A percentile compares a stretch with the other conserved stretches of the same genome.
Evolutionary conservation across 2,329 filamentous ascomycete species (phyloP).

Genomic region (Alternaria rosae): DNA sequence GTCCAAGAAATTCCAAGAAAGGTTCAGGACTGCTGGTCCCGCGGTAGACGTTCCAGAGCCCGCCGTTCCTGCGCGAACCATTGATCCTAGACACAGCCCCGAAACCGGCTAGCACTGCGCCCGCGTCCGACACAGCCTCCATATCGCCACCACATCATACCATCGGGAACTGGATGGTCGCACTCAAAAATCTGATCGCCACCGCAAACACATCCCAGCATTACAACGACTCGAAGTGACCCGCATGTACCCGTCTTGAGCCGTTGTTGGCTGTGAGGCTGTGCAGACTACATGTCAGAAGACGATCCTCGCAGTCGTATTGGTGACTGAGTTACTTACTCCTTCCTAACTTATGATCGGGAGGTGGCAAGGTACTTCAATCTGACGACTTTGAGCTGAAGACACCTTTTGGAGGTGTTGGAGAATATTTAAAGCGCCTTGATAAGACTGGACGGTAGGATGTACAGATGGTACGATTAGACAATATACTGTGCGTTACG

Average conservation of each 20-base stretch:
- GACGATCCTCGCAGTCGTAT: not conserved
- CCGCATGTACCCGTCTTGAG: not conserved
- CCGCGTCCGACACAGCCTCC: constrained; percentile 18
- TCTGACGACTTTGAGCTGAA: too few relatives aligned
- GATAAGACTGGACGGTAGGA: not conserved
- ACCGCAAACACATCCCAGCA: not conserved
- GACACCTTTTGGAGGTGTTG: not conserved
- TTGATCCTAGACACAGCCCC: not conserved
- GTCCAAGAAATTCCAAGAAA: not conserved
- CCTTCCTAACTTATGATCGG: not conserved
- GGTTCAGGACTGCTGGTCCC: constrained; percentile 1
- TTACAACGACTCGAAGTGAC: not conserved
- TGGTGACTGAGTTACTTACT: not conserved
- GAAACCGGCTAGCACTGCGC: constrained; percentile 5
- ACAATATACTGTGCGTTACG: not conserved
- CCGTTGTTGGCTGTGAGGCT: not conserved
- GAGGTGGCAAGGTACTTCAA: not conserved
- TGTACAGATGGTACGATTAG: not conserved
- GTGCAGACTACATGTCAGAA: not conserved
- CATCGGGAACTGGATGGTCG: not conserved
- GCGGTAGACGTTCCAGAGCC: not conserved
- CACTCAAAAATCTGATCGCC: not conserved
- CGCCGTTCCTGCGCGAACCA: constrained; percentile 1
- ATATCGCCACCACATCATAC: constrained; percentile 4
- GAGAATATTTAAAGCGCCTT: not conserved